These are phyloP conservation scores for Acidiella bohemica DNA, from an alignment of 495 filamentous ascomycete genomes.

Conservation along the genomic window DNA sequence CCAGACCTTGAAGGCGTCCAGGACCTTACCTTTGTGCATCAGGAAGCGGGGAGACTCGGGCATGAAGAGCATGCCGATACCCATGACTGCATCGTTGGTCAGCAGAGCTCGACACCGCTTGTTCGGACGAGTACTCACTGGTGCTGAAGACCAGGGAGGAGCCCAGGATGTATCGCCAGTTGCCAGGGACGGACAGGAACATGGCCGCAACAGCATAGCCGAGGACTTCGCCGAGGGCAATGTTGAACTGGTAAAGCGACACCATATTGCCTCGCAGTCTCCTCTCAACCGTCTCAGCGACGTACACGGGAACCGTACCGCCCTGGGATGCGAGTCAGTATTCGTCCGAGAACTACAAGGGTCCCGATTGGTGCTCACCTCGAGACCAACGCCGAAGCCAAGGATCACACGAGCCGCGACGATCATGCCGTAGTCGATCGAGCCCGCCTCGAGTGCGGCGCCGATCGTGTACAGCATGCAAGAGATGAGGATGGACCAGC, in stretches of 20 bases:
- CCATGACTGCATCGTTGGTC: too few relatives aligned
- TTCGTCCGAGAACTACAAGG: neutral
- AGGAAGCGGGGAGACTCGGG: slow-evolving; percentile 45
- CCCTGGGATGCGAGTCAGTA: neutral
- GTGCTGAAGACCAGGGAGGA: slow-evolving; percentile 50
- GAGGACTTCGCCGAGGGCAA: slow-evolving; percentile 48
- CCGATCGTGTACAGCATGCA: slow-evolving; percentile 46
- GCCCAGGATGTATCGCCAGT: slow-evolving; percentile 54
- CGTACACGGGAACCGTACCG: slow-evolving; percentile 30
- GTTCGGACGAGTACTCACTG: too few relatives aligned
- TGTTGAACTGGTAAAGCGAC: slow-evolving; percentile 50
- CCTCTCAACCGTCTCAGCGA: slow-evolving; percentile 37
- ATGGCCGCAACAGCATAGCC: slow-evolving; percentile 51
- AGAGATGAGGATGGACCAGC: slow-evolving; percentile 46
- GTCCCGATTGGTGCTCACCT: slow-evolving; percentile 46
- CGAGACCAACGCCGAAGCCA: slow-evolving; percentile 45
- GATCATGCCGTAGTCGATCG: slow-evolving; percentile 47
- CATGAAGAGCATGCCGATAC: slow-evolving; percentile 45
- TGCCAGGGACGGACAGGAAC: slow-evolving; percentile 42
- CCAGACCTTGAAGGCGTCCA: slow-evolving; percentile 46
- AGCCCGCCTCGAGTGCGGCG: slow-evolving; percentile 45
- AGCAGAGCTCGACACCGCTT: too few relatives aligned
- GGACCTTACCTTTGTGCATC: slow-evolving; percentile 38
- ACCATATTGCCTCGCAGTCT: slow-evolving; percentile 47
- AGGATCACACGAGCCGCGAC: slow-evolving; percentile 46